Evolutionary conservation across 129 eudicot genomes (phyloP), one percentile per base, ranked within the genome.

Genomic region (Flaveria brownii): DNA sequence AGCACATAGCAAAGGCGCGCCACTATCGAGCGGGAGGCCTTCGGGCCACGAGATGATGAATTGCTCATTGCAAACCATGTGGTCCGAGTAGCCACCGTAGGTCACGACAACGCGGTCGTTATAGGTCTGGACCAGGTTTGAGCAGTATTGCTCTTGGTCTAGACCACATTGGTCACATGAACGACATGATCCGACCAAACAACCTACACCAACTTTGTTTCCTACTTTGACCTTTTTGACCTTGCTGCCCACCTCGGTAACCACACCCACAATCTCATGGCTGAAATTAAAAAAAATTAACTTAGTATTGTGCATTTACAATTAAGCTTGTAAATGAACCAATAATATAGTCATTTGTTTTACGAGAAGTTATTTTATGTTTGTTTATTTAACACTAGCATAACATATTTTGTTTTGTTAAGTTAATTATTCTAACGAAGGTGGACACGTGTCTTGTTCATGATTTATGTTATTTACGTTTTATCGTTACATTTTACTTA

Each of bases 231-330:
- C 86, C 50, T 84, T 87, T 50, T 78, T 82, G 14, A 87, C 91
- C 65, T 82, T 84, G 83, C 77, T 75, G 6, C 90, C 88, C 52
- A 86, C 86, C 66, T 81, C 87, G 12, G 88, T 81, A 20, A 81
- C 91, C 69, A 81, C 78, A 2, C 91, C 91, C 61, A 85, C 91
- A 63, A 87, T 80, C 78, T 87, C 91, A 73, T 87, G 91, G n/a
- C 91, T 87, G 84, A 63, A 64, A 51, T 17, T 41, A 51, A 78
- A 42, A 14, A 57, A 42, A 14, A 57, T 20, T 20, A 20, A 70
- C 41, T 68, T 72, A 68, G 28, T 4, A 67, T 54, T 51, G 43
- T 39, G 41, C 73, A 6, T 41, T 30, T 20, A 39, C 77, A 41
- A 61, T 23, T 9, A 22, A 11, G 30, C 5, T 22, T 17, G 61